phyloP scores from a whole-genome alignment of 768 basidiomycete species.

The Amanita molliuscula region DNA sequence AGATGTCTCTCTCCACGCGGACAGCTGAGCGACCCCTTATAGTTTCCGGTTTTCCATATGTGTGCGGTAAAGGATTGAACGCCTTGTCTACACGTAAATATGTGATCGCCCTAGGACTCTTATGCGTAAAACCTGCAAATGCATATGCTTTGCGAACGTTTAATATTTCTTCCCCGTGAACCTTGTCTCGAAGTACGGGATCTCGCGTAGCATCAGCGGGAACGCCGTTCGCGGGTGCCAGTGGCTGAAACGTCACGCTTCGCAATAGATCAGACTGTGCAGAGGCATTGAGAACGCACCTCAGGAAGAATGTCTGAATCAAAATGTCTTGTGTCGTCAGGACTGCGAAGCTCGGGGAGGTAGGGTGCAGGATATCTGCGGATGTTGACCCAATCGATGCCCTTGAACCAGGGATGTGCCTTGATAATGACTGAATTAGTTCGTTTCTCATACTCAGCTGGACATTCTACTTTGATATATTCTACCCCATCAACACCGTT shows the following conservation, averaged over 20 bases:
- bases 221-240: conserved; percentile 81
- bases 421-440: conserved; percentile 19
- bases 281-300: conserved; percentile 36
- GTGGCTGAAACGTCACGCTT: conserved; percentile 50
- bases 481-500: conserved; percentile 76
- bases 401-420: conserved; percentile 86
- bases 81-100: conserved; percentile 69
- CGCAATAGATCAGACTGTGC: conserved; percentile 13
- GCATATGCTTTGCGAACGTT: conserved; percentile 86
- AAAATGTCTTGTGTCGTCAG: conserved; percentile 90
- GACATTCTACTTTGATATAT: conserved; percentile 62
- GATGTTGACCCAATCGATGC: conserved; percentile 84
- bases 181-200: conserved; percentile 76
- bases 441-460: conserved; percentile 8
- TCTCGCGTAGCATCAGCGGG: conserved; percentile 81
- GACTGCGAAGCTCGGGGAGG: conserved; percentile 69
- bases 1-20: conserved; percentile 50
- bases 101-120: conserved; percentile 71
- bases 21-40: conserved; percentile 57
- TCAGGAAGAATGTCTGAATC: conserved; percentile 90
- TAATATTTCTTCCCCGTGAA: conserved; percentile 80
- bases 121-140: conserved; percentile 88
- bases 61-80: conserved; percentile 48
- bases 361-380: conserved; percentile 82
- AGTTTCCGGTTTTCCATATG: conserved; percentile 34